Conservation (phyloP, 495 filamentous ascomycete genomes). For the Penicillium ucsense region DNA sequence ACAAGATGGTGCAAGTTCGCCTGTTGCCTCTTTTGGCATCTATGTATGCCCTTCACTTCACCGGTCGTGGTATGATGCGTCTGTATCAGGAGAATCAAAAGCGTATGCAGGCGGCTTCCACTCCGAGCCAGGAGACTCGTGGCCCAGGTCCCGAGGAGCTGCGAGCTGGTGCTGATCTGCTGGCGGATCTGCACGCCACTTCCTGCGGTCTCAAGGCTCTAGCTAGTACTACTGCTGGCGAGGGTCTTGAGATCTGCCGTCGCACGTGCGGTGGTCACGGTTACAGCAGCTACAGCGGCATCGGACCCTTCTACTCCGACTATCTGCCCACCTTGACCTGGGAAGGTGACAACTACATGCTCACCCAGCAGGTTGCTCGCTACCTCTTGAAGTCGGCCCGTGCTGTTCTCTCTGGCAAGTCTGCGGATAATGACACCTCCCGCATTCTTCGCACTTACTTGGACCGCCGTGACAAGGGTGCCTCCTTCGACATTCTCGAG, state of each 20-base stretch:
- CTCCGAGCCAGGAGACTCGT: conserved; percentile 32
- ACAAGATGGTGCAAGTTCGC: conserved; percentile 67
- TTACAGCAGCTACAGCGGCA: conserved; percentile 59
- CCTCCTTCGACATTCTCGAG: conserved; percentile 56
- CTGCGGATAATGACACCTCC: conserved; percentile 47
- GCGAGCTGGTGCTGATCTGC: conserved; percentile 50
- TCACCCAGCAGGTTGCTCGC: conserved; percentile 68
- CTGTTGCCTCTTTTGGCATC: conserved; percentile 58
- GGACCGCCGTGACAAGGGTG: conserved; percentile 51
- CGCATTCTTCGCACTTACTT: conserved; percentile 50
- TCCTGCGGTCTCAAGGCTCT: conserved; percentile 66
- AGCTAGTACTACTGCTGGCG: conserved; percentile 55
- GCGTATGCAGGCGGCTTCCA: conserved; percentile 41
- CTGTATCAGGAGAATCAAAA: conserved; percentile 58
- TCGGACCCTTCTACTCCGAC: conserved; percentile 57
- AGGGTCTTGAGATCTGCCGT: conserved; percentile 60
- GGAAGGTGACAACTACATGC: conserved; percentile 68
- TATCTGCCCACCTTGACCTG: conserved; percentile 59
- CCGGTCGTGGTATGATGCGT: conserved; percentile 57
- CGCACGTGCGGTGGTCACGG: conserved; percentile 69
- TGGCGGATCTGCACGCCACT: conserved; percentile 65
- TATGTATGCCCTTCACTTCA: conserved; percentile 69
- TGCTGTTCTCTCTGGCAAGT: conserved; percentile 46
- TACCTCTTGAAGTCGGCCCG: conserved; percentile 60
- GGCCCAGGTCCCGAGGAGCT: conserved; percentile 59